phyloP scores from a whole-genome alignment of 2,329 filamentous ascomycete species.

The Neonectria magnoliae region DNA sequence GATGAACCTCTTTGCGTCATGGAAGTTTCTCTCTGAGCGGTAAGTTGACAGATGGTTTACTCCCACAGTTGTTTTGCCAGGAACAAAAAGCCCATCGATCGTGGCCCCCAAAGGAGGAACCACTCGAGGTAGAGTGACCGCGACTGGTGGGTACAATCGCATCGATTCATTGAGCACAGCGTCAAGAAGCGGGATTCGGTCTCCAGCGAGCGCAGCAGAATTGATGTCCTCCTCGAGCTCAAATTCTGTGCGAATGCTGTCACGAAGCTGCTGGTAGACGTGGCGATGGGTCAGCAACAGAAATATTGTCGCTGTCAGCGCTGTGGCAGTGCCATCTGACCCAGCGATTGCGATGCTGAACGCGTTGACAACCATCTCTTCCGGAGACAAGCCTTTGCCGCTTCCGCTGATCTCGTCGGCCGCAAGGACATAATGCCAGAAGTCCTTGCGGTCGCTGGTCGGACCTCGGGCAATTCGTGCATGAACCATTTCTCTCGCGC shows the following conservation, averaged over 20 bases:
- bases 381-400: conserved; percentile 14
- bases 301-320: conserved; percentile 23
- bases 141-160: conserved; percentile 33
- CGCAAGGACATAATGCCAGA: conserved; percentile 35
- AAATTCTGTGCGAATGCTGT: conserved; percentile 15
- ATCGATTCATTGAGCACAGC: conserved; percentile 32
- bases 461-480: conserved; percentile 26
- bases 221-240: conserved; percentile 14
- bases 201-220: conserved; percentile 5
- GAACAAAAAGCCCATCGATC: conserved; percentile 30
- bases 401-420: conserved; percentile 13
- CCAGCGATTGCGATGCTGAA: conserved; percentile 37
- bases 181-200: conserved; percentile 24
- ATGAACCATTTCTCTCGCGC: conserved; percentile 33
- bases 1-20: conserved; percentile 15
- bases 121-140: conserved; percentile 30
- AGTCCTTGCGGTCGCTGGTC: conserved; percentile 33
- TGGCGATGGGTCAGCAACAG: conserved; percentile 18
- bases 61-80: conserved; percentile 28
- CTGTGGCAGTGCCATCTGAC: conserved; percentile 33
- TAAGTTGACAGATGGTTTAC: conserved; percentile 32
- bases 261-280: conserved; percentile 13
- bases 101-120: conserved; percentile 19
- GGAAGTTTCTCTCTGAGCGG: conserved; percentile 25
- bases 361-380: conserved; percentile 35